Evolutionary conservation across 23 red algal species (phyloP), one percentile per base, ranked within the genome.

Genomic region (Porphyridium purpureum): DNA sequence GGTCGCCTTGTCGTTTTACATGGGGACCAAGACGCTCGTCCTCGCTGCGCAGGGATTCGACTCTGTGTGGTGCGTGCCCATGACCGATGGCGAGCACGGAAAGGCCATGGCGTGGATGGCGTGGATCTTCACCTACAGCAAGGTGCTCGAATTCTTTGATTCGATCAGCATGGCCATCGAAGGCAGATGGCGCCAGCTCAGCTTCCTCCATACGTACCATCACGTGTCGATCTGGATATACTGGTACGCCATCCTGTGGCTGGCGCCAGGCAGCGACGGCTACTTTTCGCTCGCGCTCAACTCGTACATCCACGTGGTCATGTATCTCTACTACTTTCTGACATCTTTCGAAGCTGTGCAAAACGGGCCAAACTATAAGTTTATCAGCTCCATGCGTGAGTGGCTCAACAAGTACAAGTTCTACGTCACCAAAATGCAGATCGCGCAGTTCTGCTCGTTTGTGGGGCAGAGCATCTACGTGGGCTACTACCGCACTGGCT

Each of bases 131-230:
- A 84, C 80, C 8, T 74, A 59, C 24, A 68, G 59, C 3, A 84
- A 84, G 51, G 80, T 74, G 11, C 33, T 84, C 3, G 80, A 84
- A 33, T 84, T 84, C 42, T 28, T 74, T 49, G 80, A 84, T 35
- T 65, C 80, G 8, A 46, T 84, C 31, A 74, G 73, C 50, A 84
- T 84, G 80, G 57, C 74, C n/a, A 51, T 84, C n/a, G 80, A 84
- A 40, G 68, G 57, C n/a, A 57, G 80, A 4, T 60, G 35, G 19
- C 68, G 80, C 35, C 80, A 84, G 56, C 50, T 84, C 9, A 55
- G 42, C 23, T 73, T 84, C 34, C 60, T 84, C 25, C 80, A 84
- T 42, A 59, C 74, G 20, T 84, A 84, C 30, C 80, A 84, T 38
- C 80, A 84, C 42, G 30, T 84, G 31, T 62, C 58, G 32, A 84